A percentile compares a stretch with the other conserved stretches of the same genome.
Conservation (phyloP, 2,329 filamentous ascomycete genomes). For the Aspergillaceae sp. region DNA sequence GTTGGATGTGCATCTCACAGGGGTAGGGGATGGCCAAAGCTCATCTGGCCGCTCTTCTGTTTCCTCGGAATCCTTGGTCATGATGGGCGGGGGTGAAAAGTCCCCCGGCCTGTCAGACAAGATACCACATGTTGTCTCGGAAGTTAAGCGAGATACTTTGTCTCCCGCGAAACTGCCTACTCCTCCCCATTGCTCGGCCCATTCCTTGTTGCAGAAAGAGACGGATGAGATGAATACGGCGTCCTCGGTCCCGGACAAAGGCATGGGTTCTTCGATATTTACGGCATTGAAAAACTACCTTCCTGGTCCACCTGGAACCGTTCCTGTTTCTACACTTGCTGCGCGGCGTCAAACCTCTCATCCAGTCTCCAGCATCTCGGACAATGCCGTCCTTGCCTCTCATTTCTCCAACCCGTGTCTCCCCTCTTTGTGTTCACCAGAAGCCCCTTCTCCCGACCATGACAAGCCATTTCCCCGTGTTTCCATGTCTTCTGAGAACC, state of each 20-base stretch:
- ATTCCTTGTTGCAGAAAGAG: constrained; percentile 37
- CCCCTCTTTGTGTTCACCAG: constrained; percentile 35
- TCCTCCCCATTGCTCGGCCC: constrained; percentile 36
- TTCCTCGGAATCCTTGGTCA: constrained; percentile 35
- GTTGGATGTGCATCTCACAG: constrained; percentile 16
- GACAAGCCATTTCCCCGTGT: constrained; percentile 27
- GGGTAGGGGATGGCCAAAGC: constrained; percentile 16
- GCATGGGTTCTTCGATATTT: constrained; percentile 32
- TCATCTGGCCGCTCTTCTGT: constrained; percentile 17
- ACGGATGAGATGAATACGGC: constrained; percentile 34
- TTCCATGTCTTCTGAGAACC: constrained; percentile 37
- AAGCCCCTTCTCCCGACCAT: constrained; percentile 44
- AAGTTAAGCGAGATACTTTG: constrained; percentile 21
- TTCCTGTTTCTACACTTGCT: constrained; percentile 24
- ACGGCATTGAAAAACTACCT: constrained; percentile 39
- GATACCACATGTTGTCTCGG: constrained; percentile 14
- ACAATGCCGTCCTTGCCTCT: constrained; percentile 56
- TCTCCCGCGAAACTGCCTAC: constrained; percentile 32
- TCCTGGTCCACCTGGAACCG: constrained; percentile 23
- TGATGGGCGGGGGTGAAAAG: constrained; percentile 31
- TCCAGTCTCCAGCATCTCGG: constrained; percentile 57
- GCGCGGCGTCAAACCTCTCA: constrained; percentile 40
- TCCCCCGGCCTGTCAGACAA: constrained; percentile 19
- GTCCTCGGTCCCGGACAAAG: constrained; percentile 29
- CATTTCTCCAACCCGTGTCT: constrained; percentile 62